phyloP scores from a whole-genome alignment of 2,329 filamentous ascomycete species.

The Sporothrix protearum region DNA sequence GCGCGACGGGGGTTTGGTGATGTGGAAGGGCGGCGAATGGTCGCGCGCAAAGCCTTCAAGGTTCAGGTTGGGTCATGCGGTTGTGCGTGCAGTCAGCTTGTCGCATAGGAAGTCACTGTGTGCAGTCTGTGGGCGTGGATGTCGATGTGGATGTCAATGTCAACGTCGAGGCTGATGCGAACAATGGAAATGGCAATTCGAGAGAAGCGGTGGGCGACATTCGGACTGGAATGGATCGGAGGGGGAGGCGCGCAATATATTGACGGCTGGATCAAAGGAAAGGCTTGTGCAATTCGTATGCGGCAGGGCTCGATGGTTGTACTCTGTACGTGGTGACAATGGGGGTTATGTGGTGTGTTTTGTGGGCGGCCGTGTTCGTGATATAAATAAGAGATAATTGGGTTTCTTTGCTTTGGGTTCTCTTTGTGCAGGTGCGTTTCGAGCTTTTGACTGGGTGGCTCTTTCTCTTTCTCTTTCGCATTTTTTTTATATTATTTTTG shows the following conservation, averaged over 20 bases:
- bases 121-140: background rate
- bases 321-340: background rate
- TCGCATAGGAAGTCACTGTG: background rate
- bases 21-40: background rate
- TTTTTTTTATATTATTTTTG: too few species aligned
- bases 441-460: background rate
- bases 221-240: background rate
- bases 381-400: conserved; percentile 12
- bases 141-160: background rate
- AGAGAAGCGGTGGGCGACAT: conserved; percentile 8
- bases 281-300: background rate
- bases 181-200: background rate
- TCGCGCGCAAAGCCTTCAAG: background rate
- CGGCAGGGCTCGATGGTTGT: background rate
- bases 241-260: background rate
- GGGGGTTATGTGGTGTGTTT: background rate
- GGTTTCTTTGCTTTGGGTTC: background rate
- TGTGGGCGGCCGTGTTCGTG: background rate
- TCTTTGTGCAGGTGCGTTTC: background rate
- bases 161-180: background rate
- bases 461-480: background rate
- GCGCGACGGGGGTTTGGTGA: background rate
- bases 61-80: background rate
- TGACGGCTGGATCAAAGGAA: background rate
- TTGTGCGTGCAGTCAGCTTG: too few species aligned